Evolutionary conservation across 352 stramenopile genomes (phyloP).

Genomic region (Globisporangium spinosum): DNA sequence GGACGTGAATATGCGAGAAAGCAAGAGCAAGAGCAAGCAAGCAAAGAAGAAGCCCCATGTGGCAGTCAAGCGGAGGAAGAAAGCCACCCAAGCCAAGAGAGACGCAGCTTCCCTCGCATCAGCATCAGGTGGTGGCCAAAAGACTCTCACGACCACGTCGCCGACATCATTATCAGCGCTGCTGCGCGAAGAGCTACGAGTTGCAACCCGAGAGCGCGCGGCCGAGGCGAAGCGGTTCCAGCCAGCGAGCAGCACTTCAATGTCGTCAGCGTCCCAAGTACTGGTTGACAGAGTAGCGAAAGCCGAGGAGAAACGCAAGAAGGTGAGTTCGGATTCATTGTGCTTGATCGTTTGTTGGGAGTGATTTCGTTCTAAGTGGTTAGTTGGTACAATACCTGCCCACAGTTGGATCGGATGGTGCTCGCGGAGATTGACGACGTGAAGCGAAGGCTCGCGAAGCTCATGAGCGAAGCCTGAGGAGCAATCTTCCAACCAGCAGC

Average conservation of each 20-base stretch:
- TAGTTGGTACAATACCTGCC: background rate
- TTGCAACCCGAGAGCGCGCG: conserved; percentile 16
- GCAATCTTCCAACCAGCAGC: background rate
- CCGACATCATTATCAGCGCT: conserved; percentile 33
- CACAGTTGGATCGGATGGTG: conserved; percentile 57
- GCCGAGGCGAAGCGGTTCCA: background rate
- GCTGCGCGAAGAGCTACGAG: conserved; percentile 31
- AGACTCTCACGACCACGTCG: background rate
- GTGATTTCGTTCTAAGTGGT: background rate
- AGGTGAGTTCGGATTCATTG: conserved; percentile 28
- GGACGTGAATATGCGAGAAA: background rate
- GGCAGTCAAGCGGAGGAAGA: conserved; percentile 4
- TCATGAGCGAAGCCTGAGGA: conserved; percentile 27
- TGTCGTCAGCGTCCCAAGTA: conserved; percentile 1
- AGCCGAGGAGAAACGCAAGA: conserved; percentile 54
- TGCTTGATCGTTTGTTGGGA: background rate
- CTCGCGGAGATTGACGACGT: conserved; percentile 61
- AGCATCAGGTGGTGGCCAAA: background rate
- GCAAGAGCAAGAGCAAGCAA: background rate
- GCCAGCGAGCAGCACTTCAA: conserved; percentile 14
- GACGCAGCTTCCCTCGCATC: background rate
- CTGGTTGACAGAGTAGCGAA: conserved; percentile 47
- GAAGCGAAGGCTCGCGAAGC: conserved; percentile 54
- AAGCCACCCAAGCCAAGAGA: background rate
- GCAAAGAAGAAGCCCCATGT: conserved; percentile 1